Percentiles rank a stretch among this genome's conserved stretches.
These are phyloP conservation scores for Pseudogymnoascus sp. DNA, from an alignment of 2,329 filamentous ascomycete species.

Conservation along the genomic window DNA sequence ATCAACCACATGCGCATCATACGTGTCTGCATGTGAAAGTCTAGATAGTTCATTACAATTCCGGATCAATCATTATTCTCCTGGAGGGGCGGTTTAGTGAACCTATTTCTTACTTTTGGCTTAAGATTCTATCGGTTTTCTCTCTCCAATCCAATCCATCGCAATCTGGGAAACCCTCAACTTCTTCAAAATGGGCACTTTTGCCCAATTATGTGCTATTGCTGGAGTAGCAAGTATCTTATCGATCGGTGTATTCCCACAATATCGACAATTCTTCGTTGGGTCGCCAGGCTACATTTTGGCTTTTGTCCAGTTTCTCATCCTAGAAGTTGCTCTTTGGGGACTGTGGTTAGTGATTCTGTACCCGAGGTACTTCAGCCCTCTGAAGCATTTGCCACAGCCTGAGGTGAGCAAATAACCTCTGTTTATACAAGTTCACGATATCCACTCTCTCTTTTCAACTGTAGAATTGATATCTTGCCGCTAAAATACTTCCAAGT, in stretches of 20 bases:
- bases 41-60: not conserved
- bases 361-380: constrained; percentile 47
- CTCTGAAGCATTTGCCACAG: constrained; percentile 47
- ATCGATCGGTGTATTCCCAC: not conserved
- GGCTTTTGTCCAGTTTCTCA: not conserved
- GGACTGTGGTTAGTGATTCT: constrained; percentile 38
- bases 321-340: constrained; percentile 25
- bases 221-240: not conserved
- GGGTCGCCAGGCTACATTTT: not conserved
- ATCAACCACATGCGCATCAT: not conserved
- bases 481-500: not conserved
- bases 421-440: not conserved
- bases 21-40: not conserved
- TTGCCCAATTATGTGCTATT: not conserved
- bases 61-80: not conserved
- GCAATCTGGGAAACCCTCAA: not conserved
- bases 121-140: not conserved
- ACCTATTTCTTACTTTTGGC: not conserved
- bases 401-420: constrained; percentile 34
- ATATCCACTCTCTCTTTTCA: not conserved
- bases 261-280: not conserved
- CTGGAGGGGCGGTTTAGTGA: not conserved
- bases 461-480: not conserved
- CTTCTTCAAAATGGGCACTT: not conserved
- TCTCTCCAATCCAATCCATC: not conserved